These are phyloP conservation scores for Mallotus japonicus DNA, from an alignment of 441 rosid species.

Conservation along the genomic window DNA sequence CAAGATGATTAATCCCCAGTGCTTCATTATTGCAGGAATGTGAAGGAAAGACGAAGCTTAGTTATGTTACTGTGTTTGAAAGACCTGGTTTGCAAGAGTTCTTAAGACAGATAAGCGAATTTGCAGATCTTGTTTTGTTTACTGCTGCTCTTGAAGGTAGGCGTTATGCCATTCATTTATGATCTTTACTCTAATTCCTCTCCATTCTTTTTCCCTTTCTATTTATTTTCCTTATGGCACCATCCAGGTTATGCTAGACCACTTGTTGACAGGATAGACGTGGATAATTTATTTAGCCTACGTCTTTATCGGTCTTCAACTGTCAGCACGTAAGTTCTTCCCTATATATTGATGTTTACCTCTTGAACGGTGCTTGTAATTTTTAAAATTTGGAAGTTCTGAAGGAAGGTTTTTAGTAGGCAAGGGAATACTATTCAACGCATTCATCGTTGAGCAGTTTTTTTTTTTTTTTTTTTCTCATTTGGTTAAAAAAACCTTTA, in stretches of 20 bases:
- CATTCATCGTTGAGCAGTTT: neutral
- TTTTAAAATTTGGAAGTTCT: too few species aligned
- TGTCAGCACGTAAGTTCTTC: constrained; percentile 68
- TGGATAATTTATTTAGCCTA: constrained; percentile 52
- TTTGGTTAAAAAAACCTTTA: neutral
- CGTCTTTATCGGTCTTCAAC: constrained; percentile 92
- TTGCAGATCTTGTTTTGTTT: constrained; percentile 80
- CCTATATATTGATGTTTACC: neutral
- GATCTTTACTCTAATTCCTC: neutral
- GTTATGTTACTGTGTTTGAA: constrained; percentile 79
- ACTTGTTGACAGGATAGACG: constrained; percentile 78
- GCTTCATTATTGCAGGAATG: constrained; percentile 50
- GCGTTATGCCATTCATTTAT: neutral
- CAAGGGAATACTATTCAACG: neutral
- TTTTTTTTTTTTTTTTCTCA: neutral
- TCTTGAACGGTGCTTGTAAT: too few species aligned
- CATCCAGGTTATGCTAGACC: constrained; percentile 84
- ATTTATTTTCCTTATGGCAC: neutral
- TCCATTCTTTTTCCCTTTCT: constrained; percentile 6
- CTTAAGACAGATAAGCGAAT: constrained; percentile 60
- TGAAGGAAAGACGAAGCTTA: constrained; percentile 70
- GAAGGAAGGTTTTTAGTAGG: neutral
- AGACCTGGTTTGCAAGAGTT: constrained; percentile 86
- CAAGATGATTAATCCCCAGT: constrained; percentile 23
- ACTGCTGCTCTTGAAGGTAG: constrained; percentile 97